Evolutionary conservation across 495 filamentous ascomycete genomes (phyloP).

Genomic region (Clohesyomyces aquaticus): DNA sequence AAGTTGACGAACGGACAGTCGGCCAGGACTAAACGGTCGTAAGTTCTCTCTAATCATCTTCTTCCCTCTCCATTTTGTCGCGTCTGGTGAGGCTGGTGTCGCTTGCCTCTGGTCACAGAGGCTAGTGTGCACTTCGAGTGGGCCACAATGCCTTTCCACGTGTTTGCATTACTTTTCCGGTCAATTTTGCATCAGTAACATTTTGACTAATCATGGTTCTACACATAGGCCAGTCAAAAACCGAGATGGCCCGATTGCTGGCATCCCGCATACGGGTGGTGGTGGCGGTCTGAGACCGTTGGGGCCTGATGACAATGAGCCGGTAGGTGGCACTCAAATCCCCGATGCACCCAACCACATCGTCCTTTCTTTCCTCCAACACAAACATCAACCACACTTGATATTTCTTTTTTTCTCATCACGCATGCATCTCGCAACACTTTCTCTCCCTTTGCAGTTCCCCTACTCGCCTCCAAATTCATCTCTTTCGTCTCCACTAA

Average conservation of each 20-base stretch:
- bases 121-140: constrained; percentile 18
- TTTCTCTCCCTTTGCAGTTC: constrained; percentile 20
- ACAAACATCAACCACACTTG: constrained; percentile 30
- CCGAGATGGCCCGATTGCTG: constrained; percentile 38
- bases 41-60: constrained; percentile 28
- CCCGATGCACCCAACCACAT: constrained; percentile 35
- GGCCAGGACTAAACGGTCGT: constrained; percentile 40
- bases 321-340: constrained; percentile 39
- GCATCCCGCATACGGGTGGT: constrained; percentile 31
- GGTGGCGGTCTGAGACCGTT: constrained; percentile 34
- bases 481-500: constrained; percentile 29
- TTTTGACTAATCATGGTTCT: constrained; percentile 30
- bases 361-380: constrained; percentile 30
- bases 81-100: constrained; percentile 5
- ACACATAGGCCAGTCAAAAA: constrained; percentile 38
- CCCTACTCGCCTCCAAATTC: constrained; percentile 35
- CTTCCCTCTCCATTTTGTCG: constrained; percentile 16
- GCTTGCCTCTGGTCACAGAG: constrained; percentile 20
- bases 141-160: constrained; percentile 26
- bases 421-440: constrained; percentile 36
- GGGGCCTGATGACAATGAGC: constrained; percentile 42
- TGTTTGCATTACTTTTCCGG: constrained; percentile 11
- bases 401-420: constrained; percentile 24
- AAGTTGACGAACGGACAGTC: constrained; percentile 32
- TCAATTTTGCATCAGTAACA: constrained; percentile 10